Percentiles rank a stretch among this genome's conserved stretches.
Conservation (phyloP, 179 eudicot genomes). For the Dionaea muscipula region DNA sequence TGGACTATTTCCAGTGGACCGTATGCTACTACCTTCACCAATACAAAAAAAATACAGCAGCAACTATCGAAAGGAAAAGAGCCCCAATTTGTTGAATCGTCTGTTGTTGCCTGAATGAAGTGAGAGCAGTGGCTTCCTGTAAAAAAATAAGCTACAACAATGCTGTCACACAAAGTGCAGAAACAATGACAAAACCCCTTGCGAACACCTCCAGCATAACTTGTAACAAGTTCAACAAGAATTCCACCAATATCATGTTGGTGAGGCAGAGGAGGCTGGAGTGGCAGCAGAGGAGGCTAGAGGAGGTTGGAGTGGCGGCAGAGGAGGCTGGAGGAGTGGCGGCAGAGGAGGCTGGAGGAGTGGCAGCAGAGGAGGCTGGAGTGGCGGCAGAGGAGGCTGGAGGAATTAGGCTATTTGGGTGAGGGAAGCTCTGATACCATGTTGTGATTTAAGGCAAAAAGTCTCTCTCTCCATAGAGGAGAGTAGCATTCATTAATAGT, state of each 20-base stretch:
- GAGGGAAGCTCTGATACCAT: too few relatives aligned
- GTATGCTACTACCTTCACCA: conserved; percentile 90
- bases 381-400: too few relatives aligned
- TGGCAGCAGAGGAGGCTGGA: too few relatives aligned
- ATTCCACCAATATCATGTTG: conserved; percentile 9
- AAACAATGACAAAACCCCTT: conserved; percentile 81
- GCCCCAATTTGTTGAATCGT: conserved; percentile 94
- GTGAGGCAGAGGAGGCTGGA: too few relatives aligned
- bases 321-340: too few relatives aligned
- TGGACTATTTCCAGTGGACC: conserved; percentile 41
- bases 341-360: too few relatives aligned
- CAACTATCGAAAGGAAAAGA: conserved; percentile 64
- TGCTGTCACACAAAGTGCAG: conserved; percentile 83
- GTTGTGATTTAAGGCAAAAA: too few relatives aligned
- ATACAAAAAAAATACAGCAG: conserved; percentile 78
- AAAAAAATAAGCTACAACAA: conserved; percentile 66
- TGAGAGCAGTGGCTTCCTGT: conserved; percentile 73
- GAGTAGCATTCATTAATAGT: too few relatives aligned
- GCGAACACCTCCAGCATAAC: conserved; percentile 8
- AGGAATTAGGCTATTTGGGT: too few relatives aligned
- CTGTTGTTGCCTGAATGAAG: conserved; percentile 96
- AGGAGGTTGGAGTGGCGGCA: too few relatives aligned
- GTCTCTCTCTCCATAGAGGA: too few relatives aligned
- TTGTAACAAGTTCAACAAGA: conserved; percentile 9
- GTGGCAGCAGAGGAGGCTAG: too few relatives aligned